Percentiles rank a stretch among this genome's conserved stretches.
phyloP scores from a whole-genome alignment of 2,329 filamentous ascomycete genomes.

The Venturiaceae sp. region DNA sequence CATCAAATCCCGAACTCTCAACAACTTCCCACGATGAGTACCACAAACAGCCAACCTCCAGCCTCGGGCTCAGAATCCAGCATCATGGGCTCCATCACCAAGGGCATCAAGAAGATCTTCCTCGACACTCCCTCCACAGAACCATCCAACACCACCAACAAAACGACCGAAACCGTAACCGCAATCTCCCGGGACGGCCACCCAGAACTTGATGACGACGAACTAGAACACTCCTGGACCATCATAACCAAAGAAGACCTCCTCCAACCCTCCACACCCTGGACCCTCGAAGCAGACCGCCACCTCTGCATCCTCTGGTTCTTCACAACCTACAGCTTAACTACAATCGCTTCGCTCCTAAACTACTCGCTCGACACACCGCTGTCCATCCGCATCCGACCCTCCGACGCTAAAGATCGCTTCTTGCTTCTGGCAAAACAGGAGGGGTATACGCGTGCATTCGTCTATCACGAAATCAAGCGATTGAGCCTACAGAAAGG shows the following conservation, averaged over 20 bases:
- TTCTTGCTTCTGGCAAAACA: not conserved
- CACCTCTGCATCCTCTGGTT: conserved; percentile 4
- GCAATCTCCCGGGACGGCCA: too few species aligned
- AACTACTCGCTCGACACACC: not conserved
- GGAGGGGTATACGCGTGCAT: not conserved
- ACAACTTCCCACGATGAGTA: too few species aligned
- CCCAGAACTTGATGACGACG: not conserved
- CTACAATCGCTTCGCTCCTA: not conserved
- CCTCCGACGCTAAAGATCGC: not conserved
- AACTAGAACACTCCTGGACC: not conserved
- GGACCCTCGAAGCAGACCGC: not conserved
- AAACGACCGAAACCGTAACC: too few species aligned
- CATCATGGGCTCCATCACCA: not conserved
- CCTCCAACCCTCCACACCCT: not conserved
- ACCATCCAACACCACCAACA: too few species aligned
- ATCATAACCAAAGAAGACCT: not conserved
- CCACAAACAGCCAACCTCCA: not conserved
- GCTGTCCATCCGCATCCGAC: not conserved
- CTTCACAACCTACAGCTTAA: not conserved
- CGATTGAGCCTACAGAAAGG: not conserved
- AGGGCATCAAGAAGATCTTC: not conserved
- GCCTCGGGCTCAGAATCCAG: not conserved
- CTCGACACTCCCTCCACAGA: not conserved
- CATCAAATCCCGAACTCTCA: too few species aligned
- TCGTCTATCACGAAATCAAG: not conserved